These are phyloP conservation scores for Venturia oleaginea DNA, from an alignment of 2,329 filamentous ascomycete species.

Conservation along the genomic window DNA sequence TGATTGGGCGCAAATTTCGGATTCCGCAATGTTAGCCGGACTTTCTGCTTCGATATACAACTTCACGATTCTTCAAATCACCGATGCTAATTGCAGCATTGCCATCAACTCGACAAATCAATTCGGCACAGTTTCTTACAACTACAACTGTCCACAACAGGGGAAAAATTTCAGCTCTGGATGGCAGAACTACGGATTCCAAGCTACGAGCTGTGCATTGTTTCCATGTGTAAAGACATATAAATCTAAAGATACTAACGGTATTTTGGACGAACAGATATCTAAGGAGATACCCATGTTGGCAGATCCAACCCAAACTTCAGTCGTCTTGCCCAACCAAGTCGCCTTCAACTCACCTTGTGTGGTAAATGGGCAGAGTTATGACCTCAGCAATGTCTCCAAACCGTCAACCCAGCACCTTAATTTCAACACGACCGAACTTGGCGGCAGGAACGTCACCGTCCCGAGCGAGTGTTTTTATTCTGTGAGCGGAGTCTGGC, in stretches of 20 bases:
- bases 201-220: background rate
- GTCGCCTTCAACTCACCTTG: background rate
- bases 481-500: background rate
- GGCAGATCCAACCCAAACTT: background rate
- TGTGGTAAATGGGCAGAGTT: background rate
- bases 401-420: background rate
- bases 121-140: background rate
- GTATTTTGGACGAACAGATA: background rate
- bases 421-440: background rate
- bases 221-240: background rate
- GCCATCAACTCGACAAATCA: background rate
- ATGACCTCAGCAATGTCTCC: background rate
- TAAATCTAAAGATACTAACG: background rate
- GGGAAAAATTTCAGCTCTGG: background rate
- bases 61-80: background rate
- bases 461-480: background rate
- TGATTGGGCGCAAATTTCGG: background rate
- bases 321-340: background rate
- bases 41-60: conserved; percentile 1
- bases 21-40: background rate
- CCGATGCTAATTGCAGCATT: background rate
- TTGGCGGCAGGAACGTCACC: background rate
- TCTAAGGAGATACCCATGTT: background rate
- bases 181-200: background rate
- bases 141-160: background rate